Evolutionary conservation across 805 yeast species (phyloP).

Genomic region (Candida succiphila): DNA sequence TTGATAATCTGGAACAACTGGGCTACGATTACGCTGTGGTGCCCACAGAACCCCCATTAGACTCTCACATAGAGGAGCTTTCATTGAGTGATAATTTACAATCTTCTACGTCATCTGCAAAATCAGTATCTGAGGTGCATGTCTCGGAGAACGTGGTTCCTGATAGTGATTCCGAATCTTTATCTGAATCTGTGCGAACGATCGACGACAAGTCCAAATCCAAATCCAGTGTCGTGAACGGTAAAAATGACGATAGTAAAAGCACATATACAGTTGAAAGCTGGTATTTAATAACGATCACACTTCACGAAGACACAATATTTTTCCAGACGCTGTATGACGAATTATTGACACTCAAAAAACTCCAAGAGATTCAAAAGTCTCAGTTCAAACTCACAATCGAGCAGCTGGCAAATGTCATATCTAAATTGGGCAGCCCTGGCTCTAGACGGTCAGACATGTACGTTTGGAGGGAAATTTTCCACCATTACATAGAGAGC

Average conservation of each 20-base stretch:
- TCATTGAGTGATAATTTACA: neutral
- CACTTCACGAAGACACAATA: conserved; percentile 43
- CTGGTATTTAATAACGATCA: conserved; percentile 20
- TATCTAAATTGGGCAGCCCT: conserved; percentile 31
- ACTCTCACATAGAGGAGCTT: neutral
- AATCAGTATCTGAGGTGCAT: neutral
- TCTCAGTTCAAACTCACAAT: conserved; percentile 31
- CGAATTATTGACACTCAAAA: conserved; percentile 41
- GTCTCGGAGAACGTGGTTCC: neutral
- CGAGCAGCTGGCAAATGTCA: conserved; percentile 27
- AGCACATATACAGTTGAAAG: conserved; percentile 16
- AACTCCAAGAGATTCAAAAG: conserved; percentile 33
- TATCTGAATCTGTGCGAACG: neutral
- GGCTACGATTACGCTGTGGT: neutral
- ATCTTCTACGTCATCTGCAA: neutral
- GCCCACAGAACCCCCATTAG: neutral
- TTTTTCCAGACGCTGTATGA: conserved; percentile 49
- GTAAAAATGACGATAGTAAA: neutral
- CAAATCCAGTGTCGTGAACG: neutral
- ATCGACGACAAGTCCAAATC: neutral
- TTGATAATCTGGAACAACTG: neutral
- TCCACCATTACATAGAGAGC: conserved; percentile 53
- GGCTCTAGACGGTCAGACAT: conserved; percentile 39
- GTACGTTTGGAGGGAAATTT: conserved; percentile 62
- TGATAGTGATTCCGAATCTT: neutral